phyloP scores from a whole-genome alignment of 176 grass and related monocot species.

The Oryza longistaminata region DNA sequence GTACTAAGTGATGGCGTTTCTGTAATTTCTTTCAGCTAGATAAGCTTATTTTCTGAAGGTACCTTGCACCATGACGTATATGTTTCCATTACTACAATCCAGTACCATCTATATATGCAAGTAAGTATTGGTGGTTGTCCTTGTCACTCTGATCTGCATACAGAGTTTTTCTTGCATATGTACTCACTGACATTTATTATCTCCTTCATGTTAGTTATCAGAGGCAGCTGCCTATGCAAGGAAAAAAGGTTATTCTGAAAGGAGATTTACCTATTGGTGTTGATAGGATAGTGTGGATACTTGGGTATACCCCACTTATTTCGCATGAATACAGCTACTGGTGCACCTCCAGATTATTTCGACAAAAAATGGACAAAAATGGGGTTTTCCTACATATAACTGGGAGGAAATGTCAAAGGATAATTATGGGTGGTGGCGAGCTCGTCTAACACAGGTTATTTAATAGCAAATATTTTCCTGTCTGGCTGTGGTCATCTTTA shows the following conservation, averaged over 20 bases:
- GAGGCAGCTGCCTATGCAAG: slow-evolving; percentile 89
- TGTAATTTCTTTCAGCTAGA: slow-evolving; percentile 71
- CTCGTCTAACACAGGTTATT: slow-evolving; percentile 87
- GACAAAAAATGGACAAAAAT: slow-evolving; percentile 99
- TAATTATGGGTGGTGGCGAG: slow-evolving; percentile 98
- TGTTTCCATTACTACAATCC: slow-evolving; percentile 95
- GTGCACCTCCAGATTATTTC: slow-evolving; percentile 98
- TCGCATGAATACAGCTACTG: slow-evolving; percentile 98
- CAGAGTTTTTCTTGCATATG: background rate
- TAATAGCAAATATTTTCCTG: slow-evolving; percentile 17
- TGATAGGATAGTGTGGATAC: slow-evolving; percentile 98
- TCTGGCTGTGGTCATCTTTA: slow-evolving; percentile 27
- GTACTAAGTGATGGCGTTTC: slow-evolving; percentile 28
- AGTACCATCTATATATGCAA: slow-evolving; percentile 97
- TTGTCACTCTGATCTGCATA: slow-evolving; percentile 18
- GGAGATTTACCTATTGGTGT: slow-evolving; percentile 99
- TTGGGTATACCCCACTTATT: slow-evolving; percentile 95
- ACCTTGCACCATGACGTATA: slow-evolving; percentile 84
- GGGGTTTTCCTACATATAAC: slow-evolving; percentile 99
- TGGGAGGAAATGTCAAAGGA: slow-evolving; percentile 99
- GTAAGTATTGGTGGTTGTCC: slow-evolving; percentile 57
- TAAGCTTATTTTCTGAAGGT: slow-evolving; percentile 75
- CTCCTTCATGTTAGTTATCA: slow-evolving; percentile 58
- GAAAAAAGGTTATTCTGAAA: slow-evolving; percentile 92
- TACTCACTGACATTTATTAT: slow-evolving; percentile 20